Base-by-base conservation (phyloP, 2,329 filamentous ascomycete species). In the Penicillium sp. region DNA sequence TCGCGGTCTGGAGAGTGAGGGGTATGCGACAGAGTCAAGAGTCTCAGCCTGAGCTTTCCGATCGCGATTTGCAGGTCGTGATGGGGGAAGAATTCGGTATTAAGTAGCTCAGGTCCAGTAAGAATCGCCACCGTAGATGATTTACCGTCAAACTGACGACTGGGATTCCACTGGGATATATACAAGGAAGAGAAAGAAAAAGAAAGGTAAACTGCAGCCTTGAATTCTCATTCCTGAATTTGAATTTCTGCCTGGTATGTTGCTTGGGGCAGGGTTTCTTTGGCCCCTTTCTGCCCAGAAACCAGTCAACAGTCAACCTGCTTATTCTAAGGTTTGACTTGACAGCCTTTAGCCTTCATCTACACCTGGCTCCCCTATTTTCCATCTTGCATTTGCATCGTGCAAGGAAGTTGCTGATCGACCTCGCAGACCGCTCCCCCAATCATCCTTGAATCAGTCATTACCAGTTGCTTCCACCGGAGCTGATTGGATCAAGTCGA, bases 401-500 rank as follows among this genome's bases (percentile, higher is more conserved):
- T 40, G 38, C 38, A 40, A 40, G 38, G 38, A 35, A 35, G 32
- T 40, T 5, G 38, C 38, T 13, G 38, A 40, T 40, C 27, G 7
- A 3, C 24, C 32, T 35, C n/a, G 33, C 33, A 20, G 15, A 37
- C 33, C 15, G 33, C 32, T 24, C 23, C 12, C 37, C 20, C 20
- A 12, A 24, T 38, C 12, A n/a, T n/a, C n/a, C 37, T 12, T 6
- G 23, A 40, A 9, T 40, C 20, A 6, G 38, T 40, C 20, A 27
- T 40, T 24, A 13, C 10, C 37, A 39, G 9, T 18, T 38, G 24
- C 23, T 35, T 35, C 32, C 32, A 20, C 32, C 10, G 15, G 15
- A 15, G 46, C 46, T 52, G 49, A 54, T 54, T 49, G 52, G 52
- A 24, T 32, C 23, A 46, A 15, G 13, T 4, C 24, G 10, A 20